Base-by-base conservation (phyloP, 2,329 filamentous ascomycete genomes). In the Chaetoscypha palmicola region DNA sequence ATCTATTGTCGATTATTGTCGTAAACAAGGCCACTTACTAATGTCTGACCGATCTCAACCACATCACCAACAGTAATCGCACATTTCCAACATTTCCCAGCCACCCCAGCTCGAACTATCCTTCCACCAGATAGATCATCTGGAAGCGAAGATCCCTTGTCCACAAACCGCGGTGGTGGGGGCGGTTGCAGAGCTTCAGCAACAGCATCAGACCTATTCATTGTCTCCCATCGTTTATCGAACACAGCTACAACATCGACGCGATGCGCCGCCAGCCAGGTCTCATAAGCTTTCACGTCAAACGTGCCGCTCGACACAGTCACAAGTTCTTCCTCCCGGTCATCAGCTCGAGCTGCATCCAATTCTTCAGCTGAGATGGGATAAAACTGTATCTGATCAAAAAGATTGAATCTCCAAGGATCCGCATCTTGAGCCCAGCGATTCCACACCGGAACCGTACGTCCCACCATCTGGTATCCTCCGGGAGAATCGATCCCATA, bases 171-270 rank as follows among this genome's bases (percentile, higher is more conserved):
- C 21, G 22, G 65, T 50, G 74, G 71, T 0, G 74, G 58, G 1
- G 67, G 66, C 19, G 76, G 56, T 12, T 64, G 69, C 56, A 74
- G 77, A 1, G 66, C 61, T 0, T 59, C 58, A 2, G 65, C 70
- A 2, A 57, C 60, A 47, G 44, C 58, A 51, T 58, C 51, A 28
- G 38, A 52, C 42, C 46, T 48, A 34, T 50, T 54, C 38, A 50
- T 53, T 5, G 21, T 24, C 24, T 17, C 19, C 36, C 36, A 38
- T 16, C 36, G 16, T 11, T 38, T 23, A 2, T 21, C 12, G 11
- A 16, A 24, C 11, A 38, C 36, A 11, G 9, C 23, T 16, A 12
- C 36, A 17, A 38, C 28, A 24, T 38, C 36, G 4, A 9, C 36
- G 11, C 16, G 24, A 24, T 38, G 21, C 5, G n/a, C 14, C 7